Evolutionary conservation across 805 yeast genomes (phyloP).

Genomic region (Zygosaccharomyces rouxii): DNA sequence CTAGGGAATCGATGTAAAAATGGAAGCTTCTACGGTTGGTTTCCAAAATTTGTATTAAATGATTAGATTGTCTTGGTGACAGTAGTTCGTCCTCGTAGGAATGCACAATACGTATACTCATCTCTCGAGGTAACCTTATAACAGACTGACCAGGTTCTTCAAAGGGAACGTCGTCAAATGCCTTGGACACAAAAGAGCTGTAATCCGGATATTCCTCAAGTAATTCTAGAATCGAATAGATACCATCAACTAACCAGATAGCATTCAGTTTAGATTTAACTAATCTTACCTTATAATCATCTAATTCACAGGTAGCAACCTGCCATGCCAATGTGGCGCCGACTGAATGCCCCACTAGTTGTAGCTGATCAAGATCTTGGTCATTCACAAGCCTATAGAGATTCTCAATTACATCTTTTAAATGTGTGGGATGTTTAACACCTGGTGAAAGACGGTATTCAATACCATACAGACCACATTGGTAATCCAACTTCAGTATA

Average conservation of each 20-base stretch:
- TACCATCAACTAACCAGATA: constrained; percentile 59
- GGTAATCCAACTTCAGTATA: constrained; percentile 16
- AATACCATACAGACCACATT: constrained; percentile 31
- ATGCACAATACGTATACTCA: constrained; percentile 45
- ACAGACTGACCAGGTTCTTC: constrained; percentile 17
- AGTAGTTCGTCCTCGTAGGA: constrained; percentile 66
- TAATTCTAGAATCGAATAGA: constrained; percentile 50
- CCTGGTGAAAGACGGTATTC: constrained; percentile 69
- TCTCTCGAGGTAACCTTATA: constrained; percentile 11
- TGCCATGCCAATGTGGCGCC: constrained; percentile 70
- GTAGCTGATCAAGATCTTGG: constrained; percentile 28
- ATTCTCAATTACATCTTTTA: constrained; percentile 50
- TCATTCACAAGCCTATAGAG: constrained; percentile 29
- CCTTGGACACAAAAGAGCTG: constrained; percentile 51
- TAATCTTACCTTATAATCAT: constrained; percentile 2
- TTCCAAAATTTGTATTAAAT: constrained; percentile 38
- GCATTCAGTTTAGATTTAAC: constrained; percentile 18
- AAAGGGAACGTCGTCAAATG: constrained; percentile 41
- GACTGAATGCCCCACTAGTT: constrained; percentile 70
- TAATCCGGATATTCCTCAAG: constrained; percentile 61
- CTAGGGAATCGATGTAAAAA: constrained; percentile 40
- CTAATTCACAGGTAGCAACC: constrained; percentile 26
- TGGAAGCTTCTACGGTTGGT: constrained; percentile 15
- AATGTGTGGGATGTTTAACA: constrained; percentile 56
- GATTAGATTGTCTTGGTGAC: constrained; percentile 45